Percentiles rank a stretch among this genome's conserved stretches.
These are phyloP conservation scores for Phascolomyces articulosus DNA, from an alignment of 371 early-diverging fungal species.

Conservation along the genomic window DNA sequence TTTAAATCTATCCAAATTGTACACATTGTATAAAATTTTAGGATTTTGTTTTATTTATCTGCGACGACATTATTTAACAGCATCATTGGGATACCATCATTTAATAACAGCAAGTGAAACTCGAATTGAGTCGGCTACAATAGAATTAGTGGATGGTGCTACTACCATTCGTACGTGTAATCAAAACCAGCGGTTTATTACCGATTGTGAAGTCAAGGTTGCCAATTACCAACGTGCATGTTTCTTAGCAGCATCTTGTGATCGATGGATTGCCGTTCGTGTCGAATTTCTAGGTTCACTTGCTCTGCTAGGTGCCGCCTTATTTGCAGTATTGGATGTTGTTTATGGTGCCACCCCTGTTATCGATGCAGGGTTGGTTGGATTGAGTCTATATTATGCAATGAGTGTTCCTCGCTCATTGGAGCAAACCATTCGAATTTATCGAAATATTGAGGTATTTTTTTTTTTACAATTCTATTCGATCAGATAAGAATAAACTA, in stretches of 20 bases:
- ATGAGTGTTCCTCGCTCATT: slow-evolving; percentile 80
- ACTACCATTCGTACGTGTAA: slow-evolving; percentile 84
- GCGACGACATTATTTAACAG: slow-evolving; percentile 70
- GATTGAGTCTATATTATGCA: slow-evolving; percentile 86
- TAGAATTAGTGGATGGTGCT: slow-evolving; percentile 73
- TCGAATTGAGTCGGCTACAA: slow-evolving; percentile 83
- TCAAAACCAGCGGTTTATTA: slow-evolving; percentile 70
- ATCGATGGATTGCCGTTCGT: slow-evolving; percentile 93
- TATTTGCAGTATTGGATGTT: slow-evolving; percentile 65
- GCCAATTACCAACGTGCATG: slow-evolving; percentile 82
- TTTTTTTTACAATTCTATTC: background rate
- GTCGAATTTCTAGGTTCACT: slow-evolving; percentile 74
- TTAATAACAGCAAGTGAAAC: slow-evolving; percentile 79
- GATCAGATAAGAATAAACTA: too few species aligned
- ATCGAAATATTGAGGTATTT: slow-evolving; percentile 40
- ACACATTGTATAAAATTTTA: too few species aligned
- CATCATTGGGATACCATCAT: slow-evolving; percentile 78
- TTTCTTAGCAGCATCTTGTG: slow-evolving; percentile 75
- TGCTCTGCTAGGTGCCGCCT: slow-evolving; percentile 67
- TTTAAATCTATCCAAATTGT: too few species aligned
- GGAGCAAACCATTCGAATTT: slow-evolving; percentile 78
- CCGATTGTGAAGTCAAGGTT: slow-evolving; percentile 67
- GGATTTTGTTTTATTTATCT: slow-evolving; percentile 63
- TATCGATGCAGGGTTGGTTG: slow-evolving; percentile 78
- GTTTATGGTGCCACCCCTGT: slow-evolving; percentile 27